Evolutionary conservation across 192 early-diverging fungal genomes (phyloP), one percentile per base, ranked within the genome.

Genomic region (Coemansia sp.): DNA sequence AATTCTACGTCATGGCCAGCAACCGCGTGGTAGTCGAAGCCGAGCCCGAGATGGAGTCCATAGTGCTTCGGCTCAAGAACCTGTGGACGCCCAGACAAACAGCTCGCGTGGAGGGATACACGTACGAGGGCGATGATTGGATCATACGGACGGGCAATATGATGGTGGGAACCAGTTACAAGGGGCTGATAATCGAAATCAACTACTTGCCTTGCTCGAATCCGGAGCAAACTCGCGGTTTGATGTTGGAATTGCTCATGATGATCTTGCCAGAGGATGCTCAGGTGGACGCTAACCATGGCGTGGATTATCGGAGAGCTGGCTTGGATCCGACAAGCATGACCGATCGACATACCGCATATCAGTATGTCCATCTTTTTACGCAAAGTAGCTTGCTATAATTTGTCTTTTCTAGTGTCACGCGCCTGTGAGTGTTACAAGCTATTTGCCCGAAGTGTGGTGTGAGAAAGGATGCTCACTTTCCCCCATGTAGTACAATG

Each of bases 91-190:
- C 79, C 5, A 42, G 79, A 28, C 79, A 82, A 55, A 66, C 75
- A 2, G 79, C 79, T 6, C 63, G 75, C 3, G 76, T 82, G 37
- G 79, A 82, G 52, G 79, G 79, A 20, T 82, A 82, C 61, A 73
- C 57, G 37, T 82, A 82, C 28, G 75, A 82, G 57, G 74, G 73
- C 25, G 75, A 77, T 48, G 79, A 82, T 45, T 82, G 73, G 73
- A 37, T 76, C 3, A 77, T 82, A n/a, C 70, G 72, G 11, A 73
- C 73, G 4, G 79, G 79, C 34, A 82, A 76, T 45, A 34, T 82
- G 65, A 76, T 73, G 75, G 79, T 82, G 18, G 79, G 79, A 28
- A 73, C 74, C 0, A 77, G 79, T 55, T 82, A 82, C 62, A 82
- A 82, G 71, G 79, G 79, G 0, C 37, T 82, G 39, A 59, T 82